Evolutionary conservation across 192 early-diverging fungal genomes (phyloP).

Genomic region (Coemansia sp.): DNA sequence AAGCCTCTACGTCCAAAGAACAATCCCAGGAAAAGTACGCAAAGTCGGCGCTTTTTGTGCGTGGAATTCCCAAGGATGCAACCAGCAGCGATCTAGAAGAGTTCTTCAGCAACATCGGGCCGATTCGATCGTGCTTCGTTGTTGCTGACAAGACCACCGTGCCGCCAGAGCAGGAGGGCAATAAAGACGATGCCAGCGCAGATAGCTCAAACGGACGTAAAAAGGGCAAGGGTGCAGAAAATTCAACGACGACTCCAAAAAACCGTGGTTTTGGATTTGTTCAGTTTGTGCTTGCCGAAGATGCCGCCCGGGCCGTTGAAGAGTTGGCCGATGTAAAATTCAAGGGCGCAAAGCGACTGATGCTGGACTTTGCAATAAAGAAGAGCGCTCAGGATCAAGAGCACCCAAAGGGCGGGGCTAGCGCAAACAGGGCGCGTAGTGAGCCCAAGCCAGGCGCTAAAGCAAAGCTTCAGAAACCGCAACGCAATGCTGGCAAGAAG

Average conservation of each 20-base stretch:
- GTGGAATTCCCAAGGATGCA: slow-evolving; percentile 80
- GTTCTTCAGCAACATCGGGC: slow-evolving; percentile 89
- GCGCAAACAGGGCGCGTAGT: slow-evolving; percentile 14
- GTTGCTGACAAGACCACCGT: slow-evolving; percentile 61
- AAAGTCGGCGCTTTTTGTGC: slow-evolving; percentile 83
- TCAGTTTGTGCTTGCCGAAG: slow-evolving; percentile 64
- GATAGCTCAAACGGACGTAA: slow-evolving; percentile 32
- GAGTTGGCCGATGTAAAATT: slow-evolving; percentile 78
- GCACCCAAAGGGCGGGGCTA: neutral
- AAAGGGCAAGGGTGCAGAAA: slow-evolving; percentile 11
- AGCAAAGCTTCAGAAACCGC: slow-evolving; percentile 16
- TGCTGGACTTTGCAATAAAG: slow-evolving; percentile 76
- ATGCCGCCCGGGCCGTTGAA: slow-evolving; percentile 69
- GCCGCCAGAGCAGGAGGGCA: slow-evolving; percentile 38
- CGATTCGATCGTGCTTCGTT: slow-evolving; percentile 87
- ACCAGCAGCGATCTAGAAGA: slow-evolving; percentile 79
- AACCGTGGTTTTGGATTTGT: slow-evolving; percentile 95
- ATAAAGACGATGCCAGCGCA: neutral
- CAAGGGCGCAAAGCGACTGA: slow-evolving; percentile 64
- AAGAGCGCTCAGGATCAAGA: slow-evolving; percentile 17
- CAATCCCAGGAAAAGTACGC: slow-evolving; percentile 46
- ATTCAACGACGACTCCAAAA: slow-evolving; percentile 6
- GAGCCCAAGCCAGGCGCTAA: slow-evolving; percentile 16
- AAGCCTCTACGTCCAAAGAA: slow-evolving; percentile 6
- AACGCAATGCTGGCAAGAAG: slow-evolving; percentile 10